Percentiles rank a stretch among this genome's conserved stretches.
phyloP scores from a whole-genome alignment of 495 filamentous ascomycete species.

The Talaromyces ruber region DNA sequence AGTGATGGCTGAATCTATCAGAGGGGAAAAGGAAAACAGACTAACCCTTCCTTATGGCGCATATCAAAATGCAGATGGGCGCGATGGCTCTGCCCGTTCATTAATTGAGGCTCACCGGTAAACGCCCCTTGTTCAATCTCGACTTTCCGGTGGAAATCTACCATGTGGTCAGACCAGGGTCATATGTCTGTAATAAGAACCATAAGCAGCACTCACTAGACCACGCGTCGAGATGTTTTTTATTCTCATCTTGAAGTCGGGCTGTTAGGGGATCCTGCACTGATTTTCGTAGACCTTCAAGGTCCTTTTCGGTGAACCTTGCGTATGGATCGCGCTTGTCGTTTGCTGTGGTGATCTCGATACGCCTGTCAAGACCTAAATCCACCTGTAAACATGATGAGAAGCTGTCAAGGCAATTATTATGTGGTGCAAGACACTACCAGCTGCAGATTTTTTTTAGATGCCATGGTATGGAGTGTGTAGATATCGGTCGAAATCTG shows the following conservation, averaged over 20 bases:
- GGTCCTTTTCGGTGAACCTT: background rate
- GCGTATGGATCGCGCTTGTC: background rate
- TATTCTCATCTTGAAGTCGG: background rate
- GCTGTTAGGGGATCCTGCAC: background rate
- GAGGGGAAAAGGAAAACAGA: background rate
- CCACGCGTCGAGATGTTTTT: slow-evolving; percentile 13
- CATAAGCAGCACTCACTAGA: slow-evolving; percentile 15
- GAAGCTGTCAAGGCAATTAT: background rate
- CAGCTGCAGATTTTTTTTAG: background rate
- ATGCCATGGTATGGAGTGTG: background rate
- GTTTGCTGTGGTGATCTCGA: slow-evolving; percentile 23
- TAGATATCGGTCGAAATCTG: background rate
- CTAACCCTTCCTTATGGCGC: background rate
- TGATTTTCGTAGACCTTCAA: background rate
- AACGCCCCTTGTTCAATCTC: slow-evolving; percentile 20
- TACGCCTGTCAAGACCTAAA: slow-evolving; percentile 24
- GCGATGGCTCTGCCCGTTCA: slow-evolving; percentile 30
- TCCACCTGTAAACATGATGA: slow-evolving; percentile 18
- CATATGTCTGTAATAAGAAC: background rate
- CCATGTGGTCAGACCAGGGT: background rate
- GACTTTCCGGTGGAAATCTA: slow-evolving; percentile 21
- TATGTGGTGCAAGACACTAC: background rate
- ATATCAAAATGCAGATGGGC: slow-evolving; percentile 10
- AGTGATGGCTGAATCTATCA: background rate
- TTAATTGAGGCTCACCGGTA: slow-evolving; percentile 16